Conservation (phyloP, 176 grass and related monocot species). For the Rhynchospora tenuis region DNA sequence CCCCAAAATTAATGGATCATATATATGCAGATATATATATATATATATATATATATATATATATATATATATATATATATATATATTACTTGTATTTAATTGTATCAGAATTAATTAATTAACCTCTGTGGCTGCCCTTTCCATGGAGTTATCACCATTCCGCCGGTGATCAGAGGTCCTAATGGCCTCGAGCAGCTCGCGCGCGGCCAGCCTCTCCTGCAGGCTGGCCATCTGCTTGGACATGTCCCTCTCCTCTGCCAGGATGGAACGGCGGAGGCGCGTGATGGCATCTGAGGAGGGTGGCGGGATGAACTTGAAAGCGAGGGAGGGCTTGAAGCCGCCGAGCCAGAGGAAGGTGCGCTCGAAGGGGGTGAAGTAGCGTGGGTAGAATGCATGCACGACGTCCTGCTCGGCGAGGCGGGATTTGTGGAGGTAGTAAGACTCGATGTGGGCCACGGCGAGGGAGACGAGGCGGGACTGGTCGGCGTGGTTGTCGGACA, state of each 20-base stretch:
- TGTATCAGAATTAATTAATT: neutral
- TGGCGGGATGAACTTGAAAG: slow-evolving; percentile 42
- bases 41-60: neutral
- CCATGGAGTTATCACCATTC: slow-evolving; percentile 31
- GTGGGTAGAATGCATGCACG: slow-evolving; percentile 40
- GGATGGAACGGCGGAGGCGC: slow-evolving; percentile 20
- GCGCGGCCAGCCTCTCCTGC: slow-evolving; percentile 55
- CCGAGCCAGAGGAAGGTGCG: slow-evolving; percentile 77
- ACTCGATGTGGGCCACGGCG: slow-evolving; percentile 34
- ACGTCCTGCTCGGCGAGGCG: slow-evolving; percentile 47
- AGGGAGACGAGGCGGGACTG: slow-evolving; percentile 25
- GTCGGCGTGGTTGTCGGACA: neutral
- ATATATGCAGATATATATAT: no score
- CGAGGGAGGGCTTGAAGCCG: slow-evolving; percentile 59
- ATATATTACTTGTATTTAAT: no score
- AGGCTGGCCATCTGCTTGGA: slow-evolving; percentile 41
- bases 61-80: neutral
- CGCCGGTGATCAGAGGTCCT: neutral
- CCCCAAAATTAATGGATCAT: no score
- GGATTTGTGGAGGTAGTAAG: slow-evolving; percentile 52
- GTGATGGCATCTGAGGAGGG: slow-evolving; percentile 10
- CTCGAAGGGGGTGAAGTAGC: slow-evolving; percentile 74
- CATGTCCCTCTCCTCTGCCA: slow-evolving; percentile 33
- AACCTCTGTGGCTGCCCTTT: neutral
- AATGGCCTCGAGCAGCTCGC: slow-evolving; percentile 44